Base-by-base conservation (phyloP, 768 basidiomycete species). In the Phylloporus rhodoxanthus region DNA sequence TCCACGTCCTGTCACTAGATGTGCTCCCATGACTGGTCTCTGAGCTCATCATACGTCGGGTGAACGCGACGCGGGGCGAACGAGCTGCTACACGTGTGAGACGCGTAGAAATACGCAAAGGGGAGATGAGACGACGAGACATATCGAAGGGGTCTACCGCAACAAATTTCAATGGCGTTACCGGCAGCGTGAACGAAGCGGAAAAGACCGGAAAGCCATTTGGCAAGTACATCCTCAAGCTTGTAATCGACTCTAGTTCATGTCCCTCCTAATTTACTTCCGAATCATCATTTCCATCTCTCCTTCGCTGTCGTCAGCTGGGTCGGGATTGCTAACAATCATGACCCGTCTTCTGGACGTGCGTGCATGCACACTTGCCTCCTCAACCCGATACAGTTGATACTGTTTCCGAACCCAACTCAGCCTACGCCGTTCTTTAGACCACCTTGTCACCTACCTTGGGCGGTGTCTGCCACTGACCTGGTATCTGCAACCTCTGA, bases 81-180 rank as follows among this genome's bases (percentile, higher is more conserved):
- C 54, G 56, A 19, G 51, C 29, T 28, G 28, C 56, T 19, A 36
- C n/a, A 47, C 36, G 47, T 14, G 42, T 45, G 25, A 43, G 46
- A 21, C 61, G 54, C 6, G 47, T 4, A 33, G 52, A 43, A 14
- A 43, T 41, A 47, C 65, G 65, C 53, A 58, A 20, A 13, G 55
- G 37, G 3, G 53, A 47, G 25, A 60, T 47, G 33, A 56, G 49
- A 33, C 58, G 67, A 34, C 47, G 54, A 21, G 47, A 57, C 66
- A 67, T 67, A 4, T 50, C 29, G 30, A 36, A 23, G 29, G 43
- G 19, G 14, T 25, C 17, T 11, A 17, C 25, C 8, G 14, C 20
- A 40, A 55, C 47, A 64, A 63, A 59, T 54, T 63, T 65, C 50
- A 29, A 49, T 65, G 60, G 56, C 65, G 63, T 60, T 60, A 62